Evolutionary conservation across 129 eudicot species (phyloP).

Genomic region (Gnaphalium uliginosum): DNA sequence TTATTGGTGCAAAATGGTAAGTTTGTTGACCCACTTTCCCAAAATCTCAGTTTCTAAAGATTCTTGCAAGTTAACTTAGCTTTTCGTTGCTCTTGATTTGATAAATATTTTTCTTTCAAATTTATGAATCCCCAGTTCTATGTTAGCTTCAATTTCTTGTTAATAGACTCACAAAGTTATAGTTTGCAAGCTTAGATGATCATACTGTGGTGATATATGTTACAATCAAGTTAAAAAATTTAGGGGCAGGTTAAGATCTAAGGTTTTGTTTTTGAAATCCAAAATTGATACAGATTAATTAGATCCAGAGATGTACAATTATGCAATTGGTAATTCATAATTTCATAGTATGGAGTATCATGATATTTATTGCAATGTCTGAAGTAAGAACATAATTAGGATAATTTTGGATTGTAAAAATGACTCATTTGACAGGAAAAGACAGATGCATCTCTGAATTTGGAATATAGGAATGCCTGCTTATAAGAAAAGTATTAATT

Average conservation of each 20-base stretch:
- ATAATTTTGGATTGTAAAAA: slow-evolving; percentile 10
- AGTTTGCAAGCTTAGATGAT: slow-evolving; percentile 11
- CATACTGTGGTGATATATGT: background rate
- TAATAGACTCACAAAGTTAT: background rate
- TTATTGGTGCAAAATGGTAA: slow-evolving; percentile 85
- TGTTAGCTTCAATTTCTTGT: slow-evolving; percentile 19
- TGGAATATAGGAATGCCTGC: slow-evolving; percentile 3
- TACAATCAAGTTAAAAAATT: slow-evolving; percentile 1
- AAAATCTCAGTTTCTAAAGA: slow-evolving; percentile 9
- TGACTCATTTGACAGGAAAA: background rate
- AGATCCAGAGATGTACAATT: background rate
- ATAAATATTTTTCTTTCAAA: background rate
- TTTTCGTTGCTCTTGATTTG: background rate
- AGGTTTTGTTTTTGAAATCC: background rate
- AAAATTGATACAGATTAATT: background rate
- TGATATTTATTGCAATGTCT: background rate
- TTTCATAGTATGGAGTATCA: background rate
- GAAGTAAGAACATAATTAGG: background rate
- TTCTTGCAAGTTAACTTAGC: slow-evolving; percentile 8
- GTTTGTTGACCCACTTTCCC: slow-evolving; percentile 27
- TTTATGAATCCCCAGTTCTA: slow-evolving; percentile 11
- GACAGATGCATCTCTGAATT: background rate
- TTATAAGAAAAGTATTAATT: background rate
- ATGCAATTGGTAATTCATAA: background rate
- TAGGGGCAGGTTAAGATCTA: slow-evolving; percentile 7